These are phyloP conservation scores for Ophiocordyceps robertsii DNA, from an alignment of 2,329 filamentous ascomycete species.

Conservation along the genomic window DNA sequence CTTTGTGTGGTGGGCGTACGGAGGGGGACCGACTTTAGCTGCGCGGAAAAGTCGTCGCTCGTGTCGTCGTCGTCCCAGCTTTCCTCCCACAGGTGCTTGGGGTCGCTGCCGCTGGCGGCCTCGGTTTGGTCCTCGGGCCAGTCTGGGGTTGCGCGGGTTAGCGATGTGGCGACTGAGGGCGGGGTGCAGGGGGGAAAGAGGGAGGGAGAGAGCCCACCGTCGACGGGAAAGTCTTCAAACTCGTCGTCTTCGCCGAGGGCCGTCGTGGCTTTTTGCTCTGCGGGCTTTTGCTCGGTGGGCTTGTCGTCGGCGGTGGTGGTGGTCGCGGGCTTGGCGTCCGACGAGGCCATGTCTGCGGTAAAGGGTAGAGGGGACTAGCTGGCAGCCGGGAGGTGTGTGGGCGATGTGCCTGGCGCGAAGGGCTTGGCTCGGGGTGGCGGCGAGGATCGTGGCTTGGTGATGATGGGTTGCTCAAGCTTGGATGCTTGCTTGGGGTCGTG, in stretches of 20 bases:
- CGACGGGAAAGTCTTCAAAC: conserved; percentile 96
- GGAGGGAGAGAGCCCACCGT: conserved; percentile 45
- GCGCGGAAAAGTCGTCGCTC: conserved; percentile 87
- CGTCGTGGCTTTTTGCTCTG: conserved; percentile 27
- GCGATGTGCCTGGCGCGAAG: not conserved
- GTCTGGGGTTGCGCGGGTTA: conserved; percentile 38
- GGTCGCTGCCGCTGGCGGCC: conserved; percentile 55
- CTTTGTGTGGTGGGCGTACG: not conserved
- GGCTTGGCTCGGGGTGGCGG: too few species aligned
- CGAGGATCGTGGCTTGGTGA: too few species aligned
- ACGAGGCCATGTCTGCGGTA: conserved; percentile 4
- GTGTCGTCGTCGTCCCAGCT: conserved; percentile 99
- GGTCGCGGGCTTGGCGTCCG: conserved; percentile 1
- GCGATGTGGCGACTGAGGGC: not conserved
- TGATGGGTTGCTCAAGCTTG: too few species aligned
- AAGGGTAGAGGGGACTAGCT: not conserved
- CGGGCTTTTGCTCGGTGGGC: conserved; percentile 9
- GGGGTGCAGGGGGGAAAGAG: not conserved
- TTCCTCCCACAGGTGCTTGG: conserved; percentile 89
- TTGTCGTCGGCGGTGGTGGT: conserved; percentile 17
- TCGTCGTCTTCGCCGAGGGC: conserved; percentile 94
- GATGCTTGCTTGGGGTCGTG: too few species aligned
- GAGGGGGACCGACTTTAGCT: conserved; percentile 61
- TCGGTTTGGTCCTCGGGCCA: conserved; percentile 90
- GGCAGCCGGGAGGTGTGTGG: not conserved